phyloP scores from a whole-genome alignment of 163 green algal genomes.

The Coccomyxa subellipsoidea region DNA sequence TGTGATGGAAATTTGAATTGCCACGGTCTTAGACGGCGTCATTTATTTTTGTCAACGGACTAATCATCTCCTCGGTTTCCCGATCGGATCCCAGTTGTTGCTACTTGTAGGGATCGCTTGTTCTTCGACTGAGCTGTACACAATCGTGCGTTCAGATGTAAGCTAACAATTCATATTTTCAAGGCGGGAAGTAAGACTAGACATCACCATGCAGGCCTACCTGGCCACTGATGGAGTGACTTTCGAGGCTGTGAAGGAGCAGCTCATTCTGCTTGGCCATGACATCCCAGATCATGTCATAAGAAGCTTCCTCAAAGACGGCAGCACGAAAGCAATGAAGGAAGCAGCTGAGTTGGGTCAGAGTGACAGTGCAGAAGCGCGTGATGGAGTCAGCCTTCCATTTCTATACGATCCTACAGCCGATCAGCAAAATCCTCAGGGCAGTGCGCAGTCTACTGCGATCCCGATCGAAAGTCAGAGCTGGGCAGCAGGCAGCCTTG shows the following conservation, averaged over 20 bases:
- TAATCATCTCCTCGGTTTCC: background rate
- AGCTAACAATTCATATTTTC: background rate
- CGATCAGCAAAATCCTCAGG: no score
- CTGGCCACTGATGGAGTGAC: background rate
- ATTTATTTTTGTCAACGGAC: background rate
- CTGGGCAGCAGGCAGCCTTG: background rate
- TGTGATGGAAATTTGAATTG: background rate
- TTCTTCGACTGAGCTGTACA: background rate
- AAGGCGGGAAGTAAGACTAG: background rate
- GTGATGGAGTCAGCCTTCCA: no score
- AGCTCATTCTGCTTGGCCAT: constrained; percentile 5
- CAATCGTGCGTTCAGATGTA: background rate
- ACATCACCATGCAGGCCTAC: background rate
- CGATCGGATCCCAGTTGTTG: background rate
- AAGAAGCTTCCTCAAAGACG: background rate
- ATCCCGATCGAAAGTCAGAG: background rate
- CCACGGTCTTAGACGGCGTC: background rate
- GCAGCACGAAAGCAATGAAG: background rate
- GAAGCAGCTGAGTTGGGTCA: background rate
- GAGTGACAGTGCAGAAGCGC: background rate
- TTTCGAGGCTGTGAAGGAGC: background rate
- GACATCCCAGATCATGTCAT: constrained; percentile 9
- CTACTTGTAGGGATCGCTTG: background rate
- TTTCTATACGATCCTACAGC: no score
- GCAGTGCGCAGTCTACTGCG: no score